phyloP scores from a whole-genome alignment of 441 rosid species.

The Bocquillonia castaneifolia region DNA sequence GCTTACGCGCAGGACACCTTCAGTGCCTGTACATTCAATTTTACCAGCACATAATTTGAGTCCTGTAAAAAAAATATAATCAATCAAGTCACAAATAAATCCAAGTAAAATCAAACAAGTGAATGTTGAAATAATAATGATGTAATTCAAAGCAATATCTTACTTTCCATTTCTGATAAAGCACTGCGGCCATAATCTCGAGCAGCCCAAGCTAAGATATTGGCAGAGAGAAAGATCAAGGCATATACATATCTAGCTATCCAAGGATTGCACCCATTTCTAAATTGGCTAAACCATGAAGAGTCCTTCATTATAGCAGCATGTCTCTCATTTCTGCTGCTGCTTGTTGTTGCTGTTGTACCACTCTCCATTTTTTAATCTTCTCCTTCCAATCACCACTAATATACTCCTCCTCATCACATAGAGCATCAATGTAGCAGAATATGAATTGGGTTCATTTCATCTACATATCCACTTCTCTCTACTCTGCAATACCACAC shows the following conservation, averaged over 20 bases:
- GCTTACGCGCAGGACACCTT: conserved; percentile 93
- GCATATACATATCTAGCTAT: conserved; percentile 89
- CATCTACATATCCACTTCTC: not conserved
- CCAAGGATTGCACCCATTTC: conserved; percentile 84
- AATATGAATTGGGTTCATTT: conserved; percentile 18
- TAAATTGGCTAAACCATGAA: conserved; percentile 79
- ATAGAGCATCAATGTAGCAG: conserved; percentile 19
- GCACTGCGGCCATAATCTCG: conserved; percentile 72
- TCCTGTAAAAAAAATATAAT: conserved; percentile 33
- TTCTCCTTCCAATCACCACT: conserved; percentile 29
- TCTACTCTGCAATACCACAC: conserved; percentile 20
- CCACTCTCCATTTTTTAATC: conserved; percentile 47
- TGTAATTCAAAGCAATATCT: conserved; percentile 23
- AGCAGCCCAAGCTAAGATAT: conserved; percentile 85
- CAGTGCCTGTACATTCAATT: conserved; percentile 71
- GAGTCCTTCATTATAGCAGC: conserved; percentile 36
- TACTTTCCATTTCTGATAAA: conserved; percentile 64
- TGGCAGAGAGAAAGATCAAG: conserved; percentile 67
- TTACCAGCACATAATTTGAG: conserved; percentile 65
- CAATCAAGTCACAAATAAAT: no score
- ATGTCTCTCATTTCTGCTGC: conserved; percentile 33
- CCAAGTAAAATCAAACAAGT: not conserved
- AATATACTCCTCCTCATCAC: conserved; percentile 40
- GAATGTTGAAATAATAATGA: not conserved
- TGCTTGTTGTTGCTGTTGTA: no score